These are phyloP conservation scores for Pyrenophora seminiperda DNA, from an alignment of 2,329 filamentous ascomycete genomes.

Conservation along the genomic window DNA sequence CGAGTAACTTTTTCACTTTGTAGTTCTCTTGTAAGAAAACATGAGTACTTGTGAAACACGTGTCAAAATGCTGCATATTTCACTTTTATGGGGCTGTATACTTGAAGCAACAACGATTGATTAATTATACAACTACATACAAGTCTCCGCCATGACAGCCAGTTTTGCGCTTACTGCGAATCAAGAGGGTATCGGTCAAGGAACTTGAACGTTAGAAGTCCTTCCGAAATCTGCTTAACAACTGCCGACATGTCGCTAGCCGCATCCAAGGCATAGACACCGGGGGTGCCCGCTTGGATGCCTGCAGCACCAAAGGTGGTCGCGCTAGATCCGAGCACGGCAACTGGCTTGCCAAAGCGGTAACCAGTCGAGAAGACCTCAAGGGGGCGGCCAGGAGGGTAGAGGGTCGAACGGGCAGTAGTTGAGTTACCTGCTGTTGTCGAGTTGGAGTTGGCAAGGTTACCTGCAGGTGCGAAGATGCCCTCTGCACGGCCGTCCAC, in stretches of 20 bases:
- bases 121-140: neutral
- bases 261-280: slow-evolving; percentile 37
- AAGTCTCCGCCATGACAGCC: neutral
- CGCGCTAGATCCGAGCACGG: slow-evolving; percentile 58
- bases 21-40: too few species aligned
- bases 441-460: slow-evolving; percentile 33
- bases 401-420: slow-evolving; percentile 57
- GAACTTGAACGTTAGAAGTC: slow-evolving; percentile 69
- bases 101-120: too few species aligned
- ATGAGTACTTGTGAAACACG: too few species aligned
- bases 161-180: too few species aligned
- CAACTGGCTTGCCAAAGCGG: slow-evolving; percentile 73
- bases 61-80: too few species aligned
- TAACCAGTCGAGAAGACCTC: slow-evolving; percentile 68
- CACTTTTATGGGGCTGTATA: too few species aligned
- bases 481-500: slow-evolving; percentile 59
- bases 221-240: slow-evolving; percentile 49
- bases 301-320: slow-evolving; percentile 52
- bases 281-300: slow-evolving; percentile 51
- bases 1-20: too few species aligned
- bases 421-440: slow-evolving; percentile 35
- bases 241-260: slow-evolving; percentile 21
- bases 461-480: slow-evolving; percentile 59
- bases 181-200: slow-evolving; percentile 67
- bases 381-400: slow-evolving; percentile 65